These are phyloP conservation scores for Nitzschia sp. DNA, from an alignment of 108 stramenopile genomes.

Conservation along the genomic window DNA sequence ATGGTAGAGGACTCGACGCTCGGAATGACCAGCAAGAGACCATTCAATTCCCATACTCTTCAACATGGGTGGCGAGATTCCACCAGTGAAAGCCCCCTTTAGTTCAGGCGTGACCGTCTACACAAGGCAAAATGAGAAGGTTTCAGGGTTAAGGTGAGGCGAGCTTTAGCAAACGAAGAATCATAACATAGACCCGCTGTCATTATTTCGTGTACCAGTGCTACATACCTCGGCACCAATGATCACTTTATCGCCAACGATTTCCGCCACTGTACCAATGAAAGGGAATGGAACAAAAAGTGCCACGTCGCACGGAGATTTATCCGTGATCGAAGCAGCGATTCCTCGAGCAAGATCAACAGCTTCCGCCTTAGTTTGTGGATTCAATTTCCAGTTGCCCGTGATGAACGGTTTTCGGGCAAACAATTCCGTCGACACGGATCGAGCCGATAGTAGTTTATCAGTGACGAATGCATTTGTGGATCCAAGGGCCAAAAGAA, in stretches of 20 bases:
- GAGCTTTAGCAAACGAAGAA: constrained; percentile 36
- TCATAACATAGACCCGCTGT: constrained; percentile 31
- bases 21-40: constrained; percentile 96
- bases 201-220: constrained; percentile 29
- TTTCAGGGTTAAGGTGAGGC: constrained; percentile 48
- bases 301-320: constrained; percentile 70
- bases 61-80: constrained; percentile 87
- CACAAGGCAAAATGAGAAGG: constrained; percentile 6
- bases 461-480: constrained; percentile 9
- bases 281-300: constrained; percentile 84
- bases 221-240: constrained; percentile 80
- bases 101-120: constrained; percentile 66
- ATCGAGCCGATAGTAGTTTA: not conserved
- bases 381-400: constrained; percentile 97
- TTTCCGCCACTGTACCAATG: constrained; percentile 60
- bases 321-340: constrained; percentile 54
- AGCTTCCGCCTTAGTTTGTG: constrained; percentile 73
- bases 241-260: constrained; percentile 56
- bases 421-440: constrained; percentile 6
- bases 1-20: constrained; percentile 90
- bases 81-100: constrained; percentile 96
- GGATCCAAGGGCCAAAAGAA: not conserved
- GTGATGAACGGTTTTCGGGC: constrained; percentile 83
- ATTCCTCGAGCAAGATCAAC: constrained; percentile 57
- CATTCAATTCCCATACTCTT: constrained; percentile 85